A percentile compares a stretch with the other conserved stretches of the same genome.
Conservation (phyloP, 306 rosid species). For the Inga oerstediana region DNA sequence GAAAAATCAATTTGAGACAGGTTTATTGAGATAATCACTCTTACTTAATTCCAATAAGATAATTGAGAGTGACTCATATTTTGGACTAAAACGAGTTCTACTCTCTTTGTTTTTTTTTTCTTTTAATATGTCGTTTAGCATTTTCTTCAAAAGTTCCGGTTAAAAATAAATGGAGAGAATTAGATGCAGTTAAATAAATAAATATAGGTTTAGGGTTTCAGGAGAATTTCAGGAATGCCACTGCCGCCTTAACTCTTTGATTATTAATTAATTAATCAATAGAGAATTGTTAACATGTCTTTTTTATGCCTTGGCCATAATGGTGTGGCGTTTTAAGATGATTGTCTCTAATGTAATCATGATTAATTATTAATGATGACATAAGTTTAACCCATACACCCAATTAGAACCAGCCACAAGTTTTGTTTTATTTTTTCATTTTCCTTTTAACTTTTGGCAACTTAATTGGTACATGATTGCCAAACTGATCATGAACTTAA, state of each 20-base stretch:
- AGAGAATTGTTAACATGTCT: neutral
- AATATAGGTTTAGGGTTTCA: neutral
- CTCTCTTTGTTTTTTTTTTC: no score
- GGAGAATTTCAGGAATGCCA: neutral
- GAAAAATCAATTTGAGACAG: no score
- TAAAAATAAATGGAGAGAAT: neutral
- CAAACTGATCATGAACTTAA: neutral
- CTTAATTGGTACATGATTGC: neutral
- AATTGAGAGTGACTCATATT: no score
- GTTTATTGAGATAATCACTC: no score
- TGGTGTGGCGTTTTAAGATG: neutral
- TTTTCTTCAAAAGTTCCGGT: neutral
- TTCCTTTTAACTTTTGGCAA: neutral
- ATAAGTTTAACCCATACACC: neutral
- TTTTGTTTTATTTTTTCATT: neutral
- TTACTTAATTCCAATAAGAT: no score
- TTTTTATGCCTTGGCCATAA: neutral
- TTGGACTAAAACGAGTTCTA: no score
- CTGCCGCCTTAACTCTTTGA: neutral
- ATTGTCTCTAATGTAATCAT: conserved; percentile 4
- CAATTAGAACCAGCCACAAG: neutral
- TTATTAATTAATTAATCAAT: neutral
- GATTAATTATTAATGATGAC: conserved; percentile 10
- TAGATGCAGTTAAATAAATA: neutral
- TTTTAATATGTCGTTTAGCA: no score